Evolutionary conservation across 2,329 filamentous ascomycete species (phyloP), one percentile per base, ranked within the genome.

Genomic region (Fusarium abutilonis): DNA sequence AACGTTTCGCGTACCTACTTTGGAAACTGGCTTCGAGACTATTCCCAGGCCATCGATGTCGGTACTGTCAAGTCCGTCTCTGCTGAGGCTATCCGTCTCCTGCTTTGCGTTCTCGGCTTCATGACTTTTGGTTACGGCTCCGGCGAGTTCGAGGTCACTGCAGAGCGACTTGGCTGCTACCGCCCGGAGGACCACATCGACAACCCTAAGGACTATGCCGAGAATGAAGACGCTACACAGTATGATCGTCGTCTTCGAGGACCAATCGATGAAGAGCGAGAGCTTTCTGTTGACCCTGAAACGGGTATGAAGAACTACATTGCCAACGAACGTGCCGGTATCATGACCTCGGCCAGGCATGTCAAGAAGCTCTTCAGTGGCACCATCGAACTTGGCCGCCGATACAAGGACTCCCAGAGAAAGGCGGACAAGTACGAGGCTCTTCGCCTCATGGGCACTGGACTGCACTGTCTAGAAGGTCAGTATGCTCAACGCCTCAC

Each of bases 271-370:
- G 92, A 96, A 78, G 72, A 82, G 23, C 83, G 86, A 46, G 94
- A 97, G 78, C 83, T 97, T 32, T 86, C 84, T 41, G 84, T 98
- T 69, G 92, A 98, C 69, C 83, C 85, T 2, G 79, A 86, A 50
- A 89, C 88, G 6, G 90, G 90, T 68, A 82, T 96, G 78, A 98
- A 98, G 80, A 95, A 93, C 75, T 97, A 97, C 77, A 97, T 97
- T 75, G 92, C 93, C 35, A 93, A 93, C 63, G 93, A 97, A 74
- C 80, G 86, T 46, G 78, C 84, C 55, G 85, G 86, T 41, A 95
- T 96, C 73, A 91, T 90, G 77, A 96, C 90, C 40, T 96, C 92
- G 44, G 90, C 93, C 54, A 81, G 83, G 43, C 87, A 96, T 70
- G 86, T 97, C 58, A 86, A 91, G 49, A 83, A 85, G 61, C 86